Evolutionary conservation across 2,329 filamentous ascomycete species (phyloP).

Genomic region (Diaporthe ampelina): DNA sequence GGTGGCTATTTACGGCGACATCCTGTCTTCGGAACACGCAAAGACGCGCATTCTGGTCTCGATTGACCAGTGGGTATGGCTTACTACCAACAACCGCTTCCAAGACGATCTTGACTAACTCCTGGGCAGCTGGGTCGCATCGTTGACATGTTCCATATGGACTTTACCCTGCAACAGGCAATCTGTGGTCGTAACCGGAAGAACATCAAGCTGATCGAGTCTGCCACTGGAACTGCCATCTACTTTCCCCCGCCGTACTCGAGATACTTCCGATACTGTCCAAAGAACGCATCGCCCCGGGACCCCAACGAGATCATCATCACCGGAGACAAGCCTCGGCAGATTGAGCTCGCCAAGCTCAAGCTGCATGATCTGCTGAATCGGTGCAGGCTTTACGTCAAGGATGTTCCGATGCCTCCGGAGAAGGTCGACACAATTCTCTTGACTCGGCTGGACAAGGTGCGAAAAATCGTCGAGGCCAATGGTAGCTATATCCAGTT

Average conservation of each 20-base stretch:
- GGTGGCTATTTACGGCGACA: constrained; percentile 94
- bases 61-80: constrained; percentile 90
- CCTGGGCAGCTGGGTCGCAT: constrained; percentile 73
- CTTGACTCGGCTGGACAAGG: constrained; percentile 91
- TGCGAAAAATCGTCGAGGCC: constrained; percentile 96
- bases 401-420: constrained; percentile 90
- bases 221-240: constrained; percentile 93
- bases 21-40: constrained; percentile 94
- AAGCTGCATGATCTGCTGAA: constrained; percentile 89
- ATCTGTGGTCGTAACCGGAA: constrained; percentile 94
- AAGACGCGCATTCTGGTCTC: constrained; percentile 97
- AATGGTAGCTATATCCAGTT: constrained; percentile 97
- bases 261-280: constrained; percentile 90
- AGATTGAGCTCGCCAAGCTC: constrained; percentile 89
- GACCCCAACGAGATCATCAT: constrained; percentile 95
- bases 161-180: constrained; percentile 89
- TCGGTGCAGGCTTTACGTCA: constrained; percentile 86
- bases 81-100: not conserved
- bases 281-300: constrained; percentile 83
- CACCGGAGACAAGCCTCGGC: constrained; percentile 87
- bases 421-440: constrained; percentile 97
- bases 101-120: constrained; percentile 50
- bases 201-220: constrained; percentile 98
- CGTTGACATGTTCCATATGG: constrained; percentile 85
- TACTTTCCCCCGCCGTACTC: constrained; percentile 98